phyloP scores from a whole-genome alignment of 208 protist genomes.

The Acanthamoeba royreba region DNA sequence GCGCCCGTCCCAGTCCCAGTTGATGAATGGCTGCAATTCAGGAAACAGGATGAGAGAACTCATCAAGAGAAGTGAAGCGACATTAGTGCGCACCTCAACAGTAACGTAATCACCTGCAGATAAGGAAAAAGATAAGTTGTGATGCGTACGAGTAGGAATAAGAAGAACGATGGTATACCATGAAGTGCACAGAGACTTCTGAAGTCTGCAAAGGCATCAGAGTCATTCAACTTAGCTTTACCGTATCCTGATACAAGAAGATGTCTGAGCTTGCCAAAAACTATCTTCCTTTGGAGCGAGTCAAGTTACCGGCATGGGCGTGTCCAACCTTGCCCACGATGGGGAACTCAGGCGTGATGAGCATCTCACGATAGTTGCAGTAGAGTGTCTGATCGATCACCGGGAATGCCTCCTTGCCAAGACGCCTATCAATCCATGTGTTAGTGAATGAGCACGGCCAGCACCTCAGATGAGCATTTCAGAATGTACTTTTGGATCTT shows the following conservation, averaged over 20 bases:
- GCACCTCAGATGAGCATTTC: background rate
- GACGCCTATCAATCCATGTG: background rate
- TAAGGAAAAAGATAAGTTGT: background rate
- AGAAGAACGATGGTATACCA: background rate
- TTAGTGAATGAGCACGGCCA: background rate
- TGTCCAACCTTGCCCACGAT: conserved; percentile 44
- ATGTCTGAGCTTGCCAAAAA: too few species aligned
- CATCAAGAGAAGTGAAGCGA: background rate
- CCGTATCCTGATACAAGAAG: conserved; percentile 40
- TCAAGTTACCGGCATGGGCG: background rate
- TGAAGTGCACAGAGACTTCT: background rate
- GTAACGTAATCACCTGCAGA: conserved; percentile 14
- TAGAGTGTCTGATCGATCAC: conserved; percentile 52
- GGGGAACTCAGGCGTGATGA: conserved; percentile 49
- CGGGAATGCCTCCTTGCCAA: conserved; percentile 54
- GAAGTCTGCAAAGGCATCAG: background rate
- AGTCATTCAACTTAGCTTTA: conserved; percentile 47
- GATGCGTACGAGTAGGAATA: background rate
- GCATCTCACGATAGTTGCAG: background rate
- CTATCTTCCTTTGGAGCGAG: too few species aligned
- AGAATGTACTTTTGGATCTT: conserved; percentile 10
- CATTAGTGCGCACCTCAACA: background rate
- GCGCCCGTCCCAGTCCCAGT: conserved; percentile 57
- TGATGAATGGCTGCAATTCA: conserved; percentile 44
- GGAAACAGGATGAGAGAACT: background rate